Conservation (phyloP, 2,329 filamentous ascomycete genomes). For the Phialemoniopsis sp. region DNA sequence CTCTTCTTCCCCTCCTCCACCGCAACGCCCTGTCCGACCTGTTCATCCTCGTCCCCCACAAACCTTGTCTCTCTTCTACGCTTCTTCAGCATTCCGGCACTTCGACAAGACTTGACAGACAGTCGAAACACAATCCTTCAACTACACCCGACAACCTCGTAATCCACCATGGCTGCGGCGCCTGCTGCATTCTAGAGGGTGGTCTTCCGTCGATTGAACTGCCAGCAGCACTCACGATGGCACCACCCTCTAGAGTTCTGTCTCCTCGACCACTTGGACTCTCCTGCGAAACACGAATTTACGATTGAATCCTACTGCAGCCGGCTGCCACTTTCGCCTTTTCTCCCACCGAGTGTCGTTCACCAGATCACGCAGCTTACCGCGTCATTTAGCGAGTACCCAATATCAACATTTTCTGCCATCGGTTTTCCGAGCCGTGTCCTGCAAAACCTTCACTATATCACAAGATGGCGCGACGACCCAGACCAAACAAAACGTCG, state of each 20-base stretch:
- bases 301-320: conserved; percentile 1
- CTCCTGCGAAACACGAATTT: conserved; percentile 1
- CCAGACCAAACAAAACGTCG: conserved; percentile 21
- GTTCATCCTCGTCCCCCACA: no score
- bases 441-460: background rate
- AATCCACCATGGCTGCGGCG: conserved; percentile 35
- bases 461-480: conserved; percentile 15
- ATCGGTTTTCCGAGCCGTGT: no score
- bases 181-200: conserved; percentile 51
- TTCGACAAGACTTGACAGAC: no score
- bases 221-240: conserved; percentile 41
- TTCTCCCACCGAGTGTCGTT: background rate
- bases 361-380: no score
- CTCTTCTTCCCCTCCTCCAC: no score
- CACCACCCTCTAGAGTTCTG: conserved; percentile 47
- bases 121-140: no score
- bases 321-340: conserved; percentile 1
- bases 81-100: no score
- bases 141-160: conserved; percentile 15
- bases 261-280: conserved; percentile 17
- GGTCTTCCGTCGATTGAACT: conserved; percentile 35
- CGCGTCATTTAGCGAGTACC: no score
- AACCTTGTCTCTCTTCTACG: no score
- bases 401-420: no score
- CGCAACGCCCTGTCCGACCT: no score